Conservation (phyloP, 345 rosid species). For the Microthlaspi erraticum region DNA sequence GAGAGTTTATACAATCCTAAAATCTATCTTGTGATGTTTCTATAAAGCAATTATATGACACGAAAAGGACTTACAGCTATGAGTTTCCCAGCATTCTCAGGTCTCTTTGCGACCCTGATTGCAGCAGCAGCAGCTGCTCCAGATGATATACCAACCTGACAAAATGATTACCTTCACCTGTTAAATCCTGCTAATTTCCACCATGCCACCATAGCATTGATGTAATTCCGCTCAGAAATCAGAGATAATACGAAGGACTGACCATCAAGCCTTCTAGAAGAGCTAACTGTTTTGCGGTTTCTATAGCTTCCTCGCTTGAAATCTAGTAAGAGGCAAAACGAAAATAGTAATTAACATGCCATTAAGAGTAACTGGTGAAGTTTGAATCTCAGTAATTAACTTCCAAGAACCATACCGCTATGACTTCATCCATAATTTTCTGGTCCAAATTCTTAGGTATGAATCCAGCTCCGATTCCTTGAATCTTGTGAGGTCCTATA, state of each 20-base stretch:
- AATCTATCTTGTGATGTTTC: background rate
- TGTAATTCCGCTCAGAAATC: conserved; percentile 1
- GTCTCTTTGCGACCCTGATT: conserved; percentile 53
- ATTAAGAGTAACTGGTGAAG: background rate
- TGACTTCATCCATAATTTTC: conserved; percentile 79
- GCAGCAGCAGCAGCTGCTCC: conserved; percentile 64
- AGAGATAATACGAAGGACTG: conserved; percentile 42
- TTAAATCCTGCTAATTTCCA: background rate
- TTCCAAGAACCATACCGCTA: conserved; percentile 53
- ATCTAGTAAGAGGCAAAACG: conserved; percentile 31
- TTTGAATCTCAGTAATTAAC: background rate
- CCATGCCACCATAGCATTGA: background rate
- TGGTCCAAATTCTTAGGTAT: conserved; percentile 83
- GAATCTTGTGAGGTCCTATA: conserved; percentile 98
- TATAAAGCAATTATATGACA: background rate
- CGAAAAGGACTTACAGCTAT: conserved; percentile 54
- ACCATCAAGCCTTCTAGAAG: conserved; percentile 97
- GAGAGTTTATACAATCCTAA: background rate
- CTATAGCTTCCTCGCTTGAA: conserved; percentile 77
- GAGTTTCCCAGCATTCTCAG: conserved; percentile 60
- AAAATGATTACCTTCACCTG: background rate
- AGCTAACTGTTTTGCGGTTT: conserved; percentile 91
- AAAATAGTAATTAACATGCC: conserved; percentile 13
- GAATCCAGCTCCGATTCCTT: conserved; percentile 99
- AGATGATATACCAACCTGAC: conserved; percentile 58